phyloP scores from a whole-genome alignment of 768 basidiomycete species.

The Suillus discolor region DNA sequence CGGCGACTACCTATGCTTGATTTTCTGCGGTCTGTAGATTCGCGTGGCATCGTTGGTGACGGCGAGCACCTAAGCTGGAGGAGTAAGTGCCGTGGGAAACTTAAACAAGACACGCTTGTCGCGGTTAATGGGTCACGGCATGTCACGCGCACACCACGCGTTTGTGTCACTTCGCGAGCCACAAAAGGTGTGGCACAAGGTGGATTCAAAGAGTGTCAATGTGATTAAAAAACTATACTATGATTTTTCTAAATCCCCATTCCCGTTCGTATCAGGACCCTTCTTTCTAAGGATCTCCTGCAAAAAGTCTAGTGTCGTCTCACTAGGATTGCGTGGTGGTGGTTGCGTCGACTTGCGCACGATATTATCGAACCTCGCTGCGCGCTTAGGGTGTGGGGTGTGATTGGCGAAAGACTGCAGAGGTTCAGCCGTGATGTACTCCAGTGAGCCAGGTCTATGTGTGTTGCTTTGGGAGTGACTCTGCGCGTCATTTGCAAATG shows the following conservation, averaged over 20 bases:
- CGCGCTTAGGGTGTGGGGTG: background rate
- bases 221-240: background rate
- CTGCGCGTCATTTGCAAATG: constrained; percentile 31
- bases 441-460: constrained; percentile 48
- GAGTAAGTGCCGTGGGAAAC: constrained; percentile 23
- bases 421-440: constrained; percentile 44
- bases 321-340: background rate
- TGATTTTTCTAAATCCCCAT: background rate
- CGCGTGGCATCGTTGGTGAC: constrained; percentile 30
- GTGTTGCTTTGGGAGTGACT: constrained; percentile 45
- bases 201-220: constrained; percentile 2
- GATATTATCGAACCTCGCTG: background rate
- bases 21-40: constrained; percentile 30
- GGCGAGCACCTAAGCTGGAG: constrained; percentile 10
- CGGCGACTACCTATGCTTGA: constrained; percentile 51
- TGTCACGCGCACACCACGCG: constrained; percentile 17
- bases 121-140: constrained; percentile 19
- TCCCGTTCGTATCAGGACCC: background rate
- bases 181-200: background rate
- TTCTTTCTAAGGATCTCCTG: background rate
- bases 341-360: background rate
- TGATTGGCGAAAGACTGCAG: constrained; percentile 6
- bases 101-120: constrained; percentile 27
- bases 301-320: background rate
- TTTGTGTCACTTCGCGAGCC: constrained; percentile 19